Evolutionary conservation across 2,329 filamentous ascomycete genomes (phyloP).

Genomic region (Fusarium tupiense): DNA sequence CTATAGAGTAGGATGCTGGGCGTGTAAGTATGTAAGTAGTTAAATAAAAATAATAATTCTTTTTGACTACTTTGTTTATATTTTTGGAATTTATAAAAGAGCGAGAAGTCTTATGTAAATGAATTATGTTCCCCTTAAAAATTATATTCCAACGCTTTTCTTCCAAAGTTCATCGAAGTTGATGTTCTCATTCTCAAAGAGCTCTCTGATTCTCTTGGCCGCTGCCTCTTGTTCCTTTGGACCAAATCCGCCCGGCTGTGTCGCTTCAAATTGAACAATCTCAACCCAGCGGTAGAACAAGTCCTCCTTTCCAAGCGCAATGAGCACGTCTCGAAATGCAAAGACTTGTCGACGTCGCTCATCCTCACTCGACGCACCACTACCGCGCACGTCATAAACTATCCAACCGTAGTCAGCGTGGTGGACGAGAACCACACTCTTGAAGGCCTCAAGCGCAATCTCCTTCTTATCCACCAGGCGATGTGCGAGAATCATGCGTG

Average conservation of each 20-base stretch:
- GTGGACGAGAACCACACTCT: constrained; percentile 75
- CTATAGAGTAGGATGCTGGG: constrained; percentile 26
- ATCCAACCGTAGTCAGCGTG: constrained; percentile 75
- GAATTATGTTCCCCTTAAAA: background rate
- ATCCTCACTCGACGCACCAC: constrained; percentile 64
- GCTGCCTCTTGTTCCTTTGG: constrained; percentile 76
- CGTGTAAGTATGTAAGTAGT: background rate
- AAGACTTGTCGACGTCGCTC: constrained; percentile 78
- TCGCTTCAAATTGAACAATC: constrained; percentile 87
- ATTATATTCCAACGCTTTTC: constrained; percentile 54
- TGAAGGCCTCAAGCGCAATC: constrained; percentile 72
- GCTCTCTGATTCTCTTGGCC: constrained; percentile 76
- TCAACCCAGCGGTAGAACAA: constrained; percentile 95
- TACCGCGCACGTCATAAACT: constrained; percentile 66
- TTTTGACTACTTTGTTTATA: background rate
- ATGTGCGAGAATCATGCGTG: constrained; percentile 79
- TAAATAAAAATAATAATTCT: background rate
- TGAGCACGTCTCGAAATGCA: constrained; percentile 80
- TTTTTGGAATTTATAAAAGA: background rate
- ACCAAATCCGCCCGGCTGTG: constrained; percentile 80
- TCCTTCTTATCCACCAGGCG: constrained; percentile 72
- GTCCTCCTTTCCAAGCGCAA: constrained; percentile 82
- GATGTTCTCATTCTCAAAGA: constrained; percentile 80
- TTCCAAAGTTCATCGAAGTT: constrained; percentile 85
- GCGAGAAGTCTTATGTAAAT: background rate